A percentile compares a stretch with the other conserved stretches of the same genome.
These are phyloP conservation scores for Lipomyces starkeyi DNA, from an alignment of 805 yeast species.

Conservation along the genomic window DNA sequence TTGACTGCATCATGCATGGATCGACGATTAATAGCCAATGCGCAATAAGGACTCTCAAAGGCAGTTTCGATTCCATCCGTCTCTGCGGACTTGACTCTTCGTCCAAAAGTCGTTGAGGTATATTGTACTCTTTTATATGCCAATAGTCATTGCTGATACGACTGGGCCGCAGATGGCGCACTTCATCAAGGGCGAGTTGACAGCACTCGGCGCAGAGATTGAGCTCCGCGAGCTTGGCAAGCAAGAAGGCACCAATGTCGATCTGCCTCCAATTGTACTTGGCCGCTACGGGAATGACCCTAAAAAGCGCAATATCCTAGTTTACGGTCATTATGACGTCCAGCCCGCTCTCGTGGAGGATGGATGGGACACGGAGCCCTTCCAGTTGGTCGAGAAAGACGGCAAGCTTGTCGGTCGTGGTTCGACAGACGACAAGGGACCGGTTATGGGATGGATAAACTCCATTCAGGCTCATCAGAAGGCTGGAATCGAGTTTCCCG, in stretches of 20 bases:
- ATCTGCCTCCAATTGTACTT: slow-evolving; percentile 93
- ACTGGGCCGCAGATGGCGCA: slow-evolving; percentile 66
- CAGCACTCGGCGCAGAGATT: slow-evolving; percentile 73
- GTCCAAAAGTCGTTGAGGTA: slow-evolving; percentile 79
- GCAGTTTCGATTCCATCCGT: slow-evolving; percentile 97
- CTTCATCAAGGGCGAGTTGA: slow-evolving; percentile 73
- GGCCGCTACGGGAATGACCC: slow-evolving; percentile 87
- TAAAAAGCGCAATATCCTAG: slow-evolving; percentile 80
- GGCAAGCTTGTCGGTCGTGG: slow-evolving; percentile 88
- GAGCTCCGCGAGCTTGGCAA: slow-evolving; percentile 81
- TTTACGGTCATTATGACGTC: slow-evolving; percentile 97
- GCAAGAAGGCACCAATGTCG: slow-evolving; percentile 68
- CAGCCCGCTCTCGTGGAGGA: slow-evolving; percentile 93
- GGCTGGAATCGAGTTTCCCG: slow-evolving; percentile 87
- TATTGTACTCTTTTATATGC: background rate
- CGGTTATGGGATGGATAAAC: slow-evolving; percentile 96
- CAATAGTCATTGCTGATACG: slow-evolving; percentile 1
- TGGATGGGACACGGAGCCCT: slow-evolving; percentile 97
- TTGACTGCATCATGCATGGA: background rate
- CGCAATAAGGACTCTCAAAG: slow-evolving; percentile 58
- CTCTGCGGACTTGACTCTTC: slow-evolving; percentile 83
- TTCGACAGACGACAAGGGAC: slow-evolving; percentile 97
- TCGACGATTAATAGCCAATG: background rate
- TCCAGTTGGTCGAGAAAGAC: slow-evolving; percentile 70
- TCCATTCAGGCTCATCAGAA: slow-evolving; percentile 87